Evolutionary conservation across 176 grass and related monocot species (phyloP).

Genomic region (Raddia distichophylla): DNA sequence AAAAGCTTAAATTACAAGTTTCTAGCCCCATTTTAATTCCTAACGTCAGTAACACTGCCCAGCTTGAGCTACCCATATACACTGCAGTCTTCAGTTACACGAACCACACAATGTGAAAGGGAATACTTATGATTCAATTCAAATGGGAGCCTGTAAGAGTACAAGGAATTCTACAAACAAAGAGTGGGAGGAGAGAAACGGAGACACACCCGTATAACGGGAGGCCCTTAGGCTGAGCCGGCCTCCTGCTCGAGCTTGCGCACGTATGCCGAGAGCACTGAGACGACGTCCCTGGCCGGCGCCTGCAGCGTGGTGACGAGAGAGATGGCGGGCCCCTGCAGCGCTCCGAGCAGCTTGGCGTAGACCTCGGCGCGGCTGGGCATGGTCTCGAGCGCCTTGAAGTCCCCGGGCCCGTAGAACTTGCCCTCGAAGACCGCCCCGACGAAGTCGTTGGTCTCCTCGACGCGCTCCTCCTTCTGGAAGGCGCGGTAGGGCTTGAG

Average conservation of each 20-base stretch:
- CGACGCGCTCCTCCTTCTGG: conserved; percentile 85
- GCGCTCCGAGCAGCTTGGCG: conserved; percentile 71
- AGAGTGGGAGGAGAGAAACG: conserved; percentile 20
- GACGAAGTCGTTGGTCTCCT: conserved; percentile 82
- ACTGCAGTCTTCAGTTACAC: neutral
- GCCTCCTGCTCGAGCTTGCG: conserved; percentile 71
- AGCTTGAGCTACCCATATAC: neutral
- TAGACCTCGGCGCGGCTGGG: conserved; percentile 87
- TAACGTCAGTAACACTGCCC: neutral
- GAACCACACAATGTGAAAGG: neutral
- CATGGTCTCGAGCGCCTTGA: conserved; percentile 91
- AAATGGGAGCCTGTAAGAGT: conserved; percentile 37
- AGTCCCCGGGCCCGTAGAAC: conserved; percentile 84
- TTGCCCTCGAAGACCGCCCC: conserved; percentile 92
- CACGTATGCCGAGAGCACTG: conserved; percentile 67
- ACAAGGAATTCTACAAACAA: conserved; percentile 50
- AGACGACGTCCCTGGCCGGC: conserved; percentile 58
- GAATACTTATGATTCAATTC: conserved; percentile 52
- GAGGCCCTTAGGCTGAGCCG: conserved; percentile 25
- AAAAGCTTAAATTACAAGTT: neutral
- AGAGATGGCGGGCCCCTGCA: conserved; percentile 72
- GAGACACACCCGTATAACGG: conserved; percentile 30
- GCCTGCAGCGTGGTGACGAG: conserved; percentile 74
- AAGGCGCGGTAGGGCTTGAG: conserved; percentile 81
- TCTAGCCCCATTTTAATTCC: conserved; percentile 5